Evolutionary conservation across 2,329 filamentous ascomycete genomes (phyloP).

Genomic region (Aspergillus oerlinghausenensis): DNA sequence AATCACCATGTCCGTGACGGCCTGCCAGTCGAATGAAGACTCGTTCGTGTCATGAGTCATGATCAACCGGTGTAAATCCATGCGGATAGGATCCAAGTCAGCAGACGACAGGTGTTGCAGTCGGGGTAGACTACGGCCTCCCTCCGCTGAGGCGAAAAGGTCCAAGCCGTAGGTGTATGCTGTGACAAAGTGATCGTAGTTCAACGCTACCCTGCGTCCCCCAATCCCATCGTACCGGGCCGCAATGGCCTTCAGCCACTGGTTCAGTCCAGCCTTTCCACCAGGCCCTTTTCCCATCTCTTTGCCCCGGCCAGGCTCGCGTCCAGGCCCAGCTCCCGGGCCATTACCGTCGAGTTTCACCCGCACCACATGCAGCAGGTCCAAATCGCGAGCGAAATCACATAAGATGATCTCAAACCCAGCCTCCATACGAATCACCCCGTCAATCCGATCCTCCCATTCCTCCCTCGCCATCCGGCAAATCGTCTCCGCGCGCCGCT

Average conservation of each 20-base stretch:
- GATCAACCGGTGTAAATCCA: constrained; percentile 45
- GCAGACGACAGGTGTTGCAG: constrained; percentile 25
- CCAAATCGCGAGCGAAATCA: constrained; percentile 49
- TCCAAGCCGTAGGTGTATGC: constrained; percentile 43
- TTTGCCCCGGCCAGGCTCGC: neutral
- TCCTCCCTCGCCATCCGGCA: constrained; percentile 50
- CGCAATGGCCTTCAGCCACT: constrained; percentile 22
- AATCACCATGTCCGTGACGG: constrained; percentile 61
- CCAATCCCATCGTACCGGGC: constrained; percentile 31
- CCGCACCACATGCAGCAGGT: constrained; percentile 32
- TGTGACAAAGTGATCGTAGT: constrained; percentile 49
- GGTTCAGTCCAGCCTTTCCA: neutral
- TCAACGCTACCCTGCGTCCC: constrained; percentile 39
- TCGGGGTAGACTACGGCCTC: constrained; percentile 35
- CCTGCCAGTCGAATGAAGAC: constrained; percentile 59
- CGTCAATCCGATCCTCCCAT: constrained; percentile 54
- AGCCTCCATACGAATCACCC: constrained; percentile 62
- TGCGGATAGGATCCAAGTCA: constrained; percentile 35
- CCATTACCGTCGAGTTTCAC: constrained; percentile 5
- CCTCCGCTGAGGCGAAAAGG: constrained; percentile 31
- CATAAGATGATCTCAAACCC: constrained; percentile 70
- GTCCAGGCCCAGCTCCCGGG: neutral
- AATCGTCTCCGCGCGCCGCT: constrained; percentile 50
- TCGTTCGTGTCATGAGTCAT: constrained; percentile 23
- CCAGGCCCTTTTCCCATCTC: neutral